Conservation (phyloP, 352 stramenopile genomes). For the Pythium chondricola region DNA sequence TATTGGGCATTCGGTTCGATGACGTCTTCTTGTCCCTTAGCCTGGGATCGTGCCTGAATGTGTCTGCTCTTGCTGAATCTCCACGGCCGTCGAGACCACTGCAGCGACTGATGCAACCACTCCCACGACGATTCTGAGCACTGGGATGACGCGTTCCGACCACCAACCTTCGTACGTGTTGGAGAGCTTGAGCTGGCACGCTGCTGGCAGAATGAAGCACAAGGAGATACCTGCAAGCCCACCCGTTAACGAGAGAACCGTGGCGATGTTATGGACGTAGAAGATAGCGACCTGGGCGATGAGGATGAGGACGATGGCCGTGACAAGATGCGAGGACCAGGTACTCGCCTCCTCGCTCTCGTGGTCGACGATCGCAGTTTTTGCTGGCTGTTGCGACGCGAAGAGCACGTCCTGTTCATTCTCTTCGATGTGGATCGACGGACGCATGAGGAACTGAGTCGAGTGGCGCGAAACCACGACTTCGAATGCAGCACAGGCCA, state of each 20-base stretch:
- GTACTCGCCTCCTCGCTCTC: slow-evolving; percentile 8
- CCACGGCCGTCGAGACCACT: slow-evolving; percentile 21
- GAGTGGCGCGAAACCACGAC: slow-evolving; percentile 46
- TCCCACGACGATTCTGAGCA: slow-evolving; percentile 27
- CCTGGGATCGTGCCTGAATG: too few relatives aligned
- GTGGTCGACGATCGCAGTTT: slow-evolving; percentile 4
- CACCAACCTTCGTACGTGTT: slow-evolving; percentile 19
- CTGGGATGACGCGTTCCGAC: slow-evolving; percentile 23
- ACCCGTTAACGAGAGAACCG: slow-evolving; percentile 35
- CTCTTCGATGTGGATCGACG: slow-evolving; percentile 11
- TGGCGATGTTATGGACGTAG: slow-evolving; percentile 18
- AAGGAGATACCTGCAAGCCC: slow-evolving; percentile 32
- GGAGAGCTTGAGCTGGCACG: slow-evolving; percentile 39
- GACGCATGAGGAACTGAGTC: slow-evolving; percentile 26
- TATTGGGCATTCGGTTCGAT: too few relatives aligned
- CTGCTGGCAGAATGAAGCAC: slow-evolving; percentile 42
- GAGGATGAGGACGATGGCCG: slow-evolving; percentile 20
- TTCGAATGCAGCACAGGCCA: slow-evolving; percentile 42
- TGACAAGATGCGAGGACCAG: slow-evolving; percentile 14
- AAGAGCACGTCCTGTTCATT: slow-evolving; percentile 35
- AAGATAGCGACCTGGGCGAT: slow-evolving; percentile 39
- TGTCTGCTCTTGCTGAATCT: too few relatives aligned
- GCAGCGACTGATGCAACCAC: slow-evolving; percentile 25
- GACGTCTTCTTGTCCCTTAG: too few relatives aligned
- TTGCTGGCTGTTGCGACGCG: slow-evolving; percentile 6